Conservation (phyloP, 164 flowering plant genomes). For the Annona cherimola region DNA sequence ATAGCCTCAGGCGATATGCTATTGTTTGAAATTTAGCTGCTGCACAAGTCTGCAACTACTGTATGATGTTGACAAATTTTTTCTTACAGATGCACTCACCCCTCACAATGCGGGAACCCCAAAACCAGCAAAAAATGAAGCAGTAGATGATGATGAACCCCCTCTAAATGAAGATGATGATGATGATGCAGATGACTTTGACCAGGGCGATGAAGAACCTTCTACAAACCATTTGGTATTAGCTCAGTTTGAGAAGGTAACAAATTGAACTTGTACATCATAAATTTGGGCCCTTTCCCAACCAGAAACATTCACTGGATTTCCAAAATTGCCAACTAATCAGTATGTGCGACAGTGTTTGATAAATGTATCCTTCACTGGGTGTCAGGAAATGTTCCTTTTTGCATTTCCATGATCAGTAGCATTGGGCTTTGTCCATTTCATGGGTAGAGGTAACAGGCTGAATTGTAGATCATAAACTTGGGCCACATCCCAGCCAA, state of each 20-base stretch:
- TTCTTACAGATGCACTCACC: slow-evolving; percentile 47
- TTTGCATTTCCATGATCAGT: too few relatives aligned
- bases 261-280: neutral
- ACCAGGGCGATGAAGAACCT: slow-evolving; percentile 65
- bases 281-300: neutral
- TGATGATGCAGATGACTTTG: slow-evolving; percentile 81
- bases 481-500: too few relatives aligned
- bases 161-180: slow-evolving; percentile 84
- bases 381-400: too few relatives aligned
- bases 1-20: neutral
- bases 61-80: neutral
- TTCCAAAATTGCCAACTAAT: too few relatives aligned
- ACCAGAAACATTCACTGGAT: too few relatives aligned
- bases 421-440: too few relatives aligned
- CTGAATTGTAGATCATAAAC: too few relatives aligned
- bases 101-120: slow-evolving; percentile 54
- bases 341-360: too few relatives aligned
- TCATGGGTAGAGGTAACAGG: too few relatives aligned
- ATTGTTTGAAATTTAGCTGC: neutral
- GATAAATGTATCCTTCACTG: too few relatives aligned
- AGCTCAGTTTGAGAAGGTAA: slow-evolving; percentile 97
- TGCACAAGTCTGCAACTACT: neutral
- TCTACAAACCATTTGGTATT: slow-evolving; percentile 82
- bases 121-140: slow-evolving; percentile 36
- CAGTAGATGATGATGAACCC: slow-evolving; percentile 59